Percentiles rank a stretch among this genome's conserved stretches.
These are phyloP conservation scores for Dactylellina sp. DNA, from an alignment of 2,329 filamentous ascomycete species.

Conservation along the genomic window DNA sequence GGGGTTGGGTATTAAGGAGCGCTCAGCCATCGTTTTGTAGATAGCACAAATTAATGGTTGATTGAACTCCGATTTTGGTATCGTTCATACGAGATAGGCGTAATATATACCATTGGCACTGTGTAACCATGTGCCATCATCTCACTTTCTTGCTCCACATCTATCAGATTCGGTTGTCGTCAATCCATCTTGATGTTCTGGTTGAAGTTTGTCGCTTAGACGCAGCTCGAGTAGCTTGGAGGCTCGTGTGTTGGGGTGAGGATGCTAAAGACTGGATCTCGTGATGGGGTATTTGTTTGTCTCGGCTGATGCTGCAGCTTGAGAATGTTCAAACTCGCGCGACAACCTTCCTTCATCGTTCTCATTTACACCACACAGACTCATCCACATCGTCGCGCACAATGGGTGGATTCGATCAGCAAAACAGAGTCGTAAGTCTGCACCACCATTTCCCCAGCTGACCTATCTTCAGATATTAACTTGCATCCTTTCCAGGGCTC, in stretches of 20 bases:
- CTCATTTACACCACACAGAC: constrained; percentile 2
- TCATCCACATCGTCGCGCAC: constrained; percentile 36
- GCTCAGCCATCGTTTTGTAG: constrained; percentile 60
- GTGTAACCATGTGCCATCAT: constrained; percentile 1
- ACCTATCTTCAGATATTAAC: constrained; percentile 71
- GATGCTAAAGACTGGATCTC: constrained; percentile 20
- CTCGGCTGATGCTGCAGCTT: background rate
- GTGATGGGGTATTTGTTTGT: no score
- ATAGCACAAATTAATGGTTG: background rate
- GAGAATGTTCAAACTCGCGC: constrained; percentile 32
- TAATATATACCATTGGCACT: constrained; percentile 17
- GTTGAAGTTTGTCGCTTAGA: background rate
- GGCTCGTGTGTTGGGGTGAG: constrained; percentile 24
- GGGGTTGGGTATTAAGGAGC: constrained; percentile 66
- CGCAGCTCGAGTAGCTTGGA: constrained; percentile 8
- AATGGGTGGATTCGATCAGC: constrained; percentile 57
- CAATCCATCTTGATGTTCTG: constrained; percentile 15
- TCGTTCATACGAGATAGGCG: constrained; percentile 33
- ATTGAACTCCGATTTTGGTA: background rate
- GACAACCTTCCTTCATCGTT: constrained; percentile 24
- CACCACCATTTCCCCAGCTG: background rate
- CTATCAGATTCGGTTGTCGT: background rate
- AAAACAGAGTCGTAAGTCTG: constrained; percentile 56
- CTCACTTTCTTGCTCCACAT: background rate
- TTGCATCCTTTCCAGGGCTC: constrained; percentile 79